These are phyloP conservation scores for Pythium chondricola DNA, from an alignment of 352 stramenopile species.

Conservation along the genomic window DNA sequence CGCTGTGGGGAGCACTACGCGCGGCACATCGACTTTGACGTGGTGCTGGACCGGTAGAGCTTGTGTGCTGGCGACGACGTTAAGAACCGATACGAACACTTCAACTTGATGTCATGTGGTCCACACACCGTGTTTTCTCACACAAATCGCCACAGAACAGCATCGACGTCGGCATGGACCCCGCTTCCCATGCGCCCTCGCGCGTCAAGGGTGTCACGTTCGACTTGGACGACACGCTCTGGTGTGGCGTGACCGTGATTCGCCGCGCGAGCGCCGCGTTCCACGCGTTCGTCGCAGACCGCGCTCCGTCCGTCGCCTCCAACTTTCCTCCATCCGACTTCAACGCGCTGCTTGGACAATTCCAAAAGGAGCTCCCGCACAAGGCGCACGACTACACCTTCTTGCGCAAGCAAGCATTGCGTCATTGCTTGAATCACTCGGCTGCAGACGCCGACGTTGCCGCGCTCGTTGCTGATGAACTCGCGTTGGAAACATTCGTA, in stretches of 20 bases:
- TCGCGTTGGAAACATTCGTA: constrained; percentile 28
- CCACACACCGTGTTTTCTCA: too few relatives aligned
- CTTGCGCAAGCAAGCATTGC: constrained; percentile 52
- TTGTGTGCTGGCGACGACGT: too few relatives aligned
- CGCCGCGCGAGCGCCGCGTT: constrained; percentile 37
- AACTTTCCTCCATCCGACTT: constrained; percentile 43
- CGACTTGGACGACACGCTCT: constrained; percentile 77
- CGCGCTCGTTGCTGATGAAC: constrained; percentile 12
- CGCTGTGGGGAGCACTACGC: constrained; percentile 84
- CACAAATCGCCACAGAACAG: too few relatives aligned
- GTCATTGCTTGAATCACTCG: constrained; percentile 28
- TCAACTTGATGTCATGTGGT: too few relatives aligned
- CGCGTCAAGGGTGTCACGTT: constrained; percentile 56
- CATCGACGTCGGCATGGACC: not conserved
- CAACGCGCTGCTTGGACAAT: constrained; percentile 26
- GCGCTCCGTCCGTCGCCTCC: constrained; percentile 25
- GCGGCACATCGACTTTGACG: constrained; percentile 75
- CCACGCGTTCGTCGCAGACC: constrained; percentile 34
- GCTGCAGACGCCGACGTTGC: constrained; percentile 11
- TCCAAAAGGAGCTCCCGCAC: constrained; percentile 36
- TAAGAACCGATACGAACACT: too few relatives aligned
- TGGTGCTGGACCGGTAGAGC: constrained; percentile 41
- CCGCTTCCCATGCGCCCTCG: not conserved
- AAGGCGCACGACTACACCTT: constrained; percentile 66
- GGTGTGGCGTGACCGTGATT: constrained; percentile 52